phyloP scores from a whole-genome alignment of 2,329 filamentous ascomycete species.

The Fusarium algeriense region DNA sequence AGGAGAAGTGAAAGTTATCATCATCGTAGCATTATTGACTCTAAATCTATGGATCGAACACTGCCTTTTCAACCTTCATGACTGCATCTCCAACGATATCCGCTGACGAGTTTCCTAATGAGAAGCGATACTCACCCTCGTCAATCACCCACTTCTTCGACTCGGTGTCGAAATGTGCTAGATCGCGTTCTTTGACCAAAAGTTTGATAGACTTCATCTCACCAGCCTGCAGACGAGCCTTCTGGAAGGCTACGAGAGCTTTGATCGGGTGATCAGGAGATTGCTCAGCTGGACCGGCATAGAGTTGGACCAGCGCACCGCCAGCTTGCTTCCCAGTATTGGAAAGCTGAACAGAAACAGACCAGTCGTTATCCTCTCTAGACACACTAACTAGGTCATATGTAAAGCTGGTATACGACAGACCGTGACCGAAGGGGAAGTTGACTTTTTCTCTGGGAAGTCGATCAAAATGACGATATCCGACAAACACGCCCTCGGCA shows the following conservation, averaged over 20 bases:
- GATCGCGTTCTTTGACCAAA: slow-evolving; percentile 36
- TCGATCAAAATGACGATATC: slow-evolving; percentile 76
- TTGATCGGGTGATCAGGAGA: slow-evolving; percentile 47
- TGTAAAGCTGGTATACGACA: slow-evolving; percentile 75
- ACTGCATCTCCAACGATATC: slow-evolving; percentile 20
- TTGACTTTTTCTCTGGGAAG: slow-evolving; percentile 62
- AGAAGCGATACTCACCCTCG: slow-evolving; percentile 46
- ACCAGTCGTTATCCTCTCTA: slow-evolving; percentile 57
- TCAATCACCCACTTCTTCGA: slow-evolving; percentile 47
- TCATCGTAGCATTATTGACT: rapidly evolving
- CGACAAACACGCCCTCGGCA: slow-evolving; percentile 75
- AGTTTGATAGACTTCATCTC: slow-evolving; percentile 37
- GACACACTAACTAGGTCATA: slow-evolving; percentile 58
- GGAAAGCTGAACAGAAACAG: slow-evolving; percentile 62
- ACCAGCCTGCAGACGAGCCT: slow-evolving; percentile 42
- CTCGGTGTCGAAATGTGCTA: slow-evolving; percentile 47
- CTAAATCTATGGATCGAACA: slow-evolving; percentile 11
- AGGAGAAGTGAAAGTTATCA: neutral
- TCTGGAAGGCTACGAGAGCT: slow-evolving; percentile 49
- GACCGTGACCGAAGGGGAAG: slow-evolving; percentile 75
- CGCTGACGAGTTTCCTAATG: slow-evolving; percentile 43
- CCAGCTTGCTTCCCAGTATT: slow-evolving; percentile 67
- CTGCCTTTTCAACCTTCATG: neutral
- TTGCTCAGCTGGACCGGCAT: slow-evolving; percentile 47
- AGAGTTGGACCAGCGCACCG: slow-evolving; percentile 66